Conservation (phyloP, 257 asterid genomes). For the Nicotiana tabacum region DNA sequence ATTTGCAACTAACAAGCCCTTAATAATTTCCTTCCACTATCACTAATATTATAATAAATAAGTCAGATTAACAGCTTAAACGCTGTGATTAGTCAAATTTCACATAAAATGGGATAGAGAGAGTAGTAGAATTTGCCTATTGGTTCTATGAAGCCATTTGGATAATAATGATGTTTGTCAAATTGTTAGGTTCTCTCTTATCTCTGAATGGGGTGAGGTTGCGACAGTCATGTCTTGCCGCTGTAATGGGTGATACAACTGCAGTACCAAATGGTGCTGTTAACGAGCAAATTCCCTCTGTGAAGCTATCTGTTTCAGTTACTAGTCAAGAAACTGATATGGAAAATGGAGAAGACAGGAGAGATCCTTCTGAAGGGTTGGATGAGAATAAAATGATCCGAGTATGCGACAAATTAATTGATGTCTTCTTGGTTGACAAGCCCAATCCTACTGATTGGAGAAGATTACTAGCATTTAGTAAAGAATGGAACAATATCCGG, state of each 20-base stretch:
- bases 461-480: conserved; percentile 72
- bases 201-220: conserved; percentile 21
- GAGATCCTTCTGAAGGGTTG: conserved; percentile 31
- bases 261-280: conserved; percentile 28
- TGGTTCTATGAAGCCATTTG: background rate
- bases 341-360: conserved; percentile 22
- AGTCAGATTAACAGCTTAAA: background rate
- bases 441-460: conserved; percentile 90
- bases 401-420: conserved; percentile 73
- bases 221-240: conserved; percentile 19
- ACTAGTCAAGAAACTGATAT: conserved; percentile 10
- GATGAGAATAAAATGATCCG: conserved; percentile 58
- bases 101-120: background rate
- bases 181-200: conserved; percentile 27
- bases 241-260: conserved; percentile 38
- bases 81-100: background rate
- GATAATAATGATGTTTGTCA: background rate
- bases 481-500: conserved; percentile 68
- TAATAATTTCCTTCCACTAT: background rate
- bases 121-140: background rate
- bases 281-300: conserved; percentile 23
- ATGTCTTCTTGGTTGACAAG: conserved; percentile 83
- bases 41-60: background rate
- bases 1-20: no score
- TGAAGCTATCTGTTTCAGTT: conserved; percentile 22